Conservation (phyloP, 306 rosid genomes). For the Malus fusca region DNA sequence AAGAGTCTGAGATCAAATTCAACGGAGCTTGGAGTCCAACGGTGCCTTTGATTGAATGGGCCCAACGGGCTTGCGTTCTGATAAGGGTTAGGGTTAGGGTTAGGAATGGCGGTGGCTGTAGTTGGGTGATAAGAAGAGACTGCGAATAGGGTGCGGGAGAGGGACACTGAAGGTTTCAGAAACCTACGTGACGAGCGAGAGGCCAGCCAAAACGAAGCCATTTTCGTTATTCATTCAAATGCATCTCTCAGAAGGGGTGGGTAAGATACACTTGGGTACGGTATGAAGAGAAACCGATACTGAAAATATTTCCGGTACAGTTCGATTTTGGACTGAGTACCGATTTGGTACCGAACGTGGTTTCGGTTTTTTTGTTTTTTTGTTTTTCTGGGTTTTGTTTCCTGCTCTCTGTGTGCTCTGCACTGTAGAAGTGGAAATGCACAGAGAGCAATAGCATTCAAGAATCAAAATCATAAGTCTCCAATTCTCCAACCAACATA, state of each 20-base stretch:
- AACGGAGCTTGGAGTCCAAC: slow-evolving; percentile 4
- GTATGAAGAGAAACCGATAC: too few species aligned
- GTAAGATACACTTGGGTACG: too few species aligned
- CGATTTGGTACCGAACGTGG: too few species aligned
- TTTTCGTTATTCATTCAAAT: background rate
- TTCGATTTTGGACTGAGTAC: too few species aligned
- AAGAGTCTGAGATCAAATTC: slow-evolving; percentile 23
- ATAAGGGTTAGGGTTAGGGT: background rate
- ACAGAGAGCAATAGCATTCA: too few species aligned
- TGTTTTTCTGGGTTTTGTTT: too few species aligned
- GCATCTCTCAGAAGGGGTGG: background rate
- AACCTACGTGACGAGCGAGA: slow-evolving; percentile 32
- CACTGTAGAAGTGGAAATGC: too few species aligned
- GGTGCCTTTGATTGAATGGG: background rate
- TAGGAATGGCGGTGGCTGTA: background rate
- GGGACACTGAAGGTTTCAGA: slow-evolving; percentile 22
- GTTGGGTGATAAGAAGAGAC: slow-evolving; percentile 19
- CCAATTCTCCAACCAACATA: too few species aligned
- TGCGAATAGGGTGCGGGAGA: slow-evolving; percentile 11
- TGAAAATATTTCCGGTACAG: too few species aligned
- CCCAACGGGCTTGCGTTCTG: background rate
- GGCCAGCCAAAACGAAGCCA: slow-evolving; percentile 27
- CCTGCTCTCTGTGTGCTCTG: too few species aligned
- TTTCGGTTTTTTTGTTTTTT: too few species aligned
- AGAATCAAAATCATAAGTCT: too few species aligned